phyloP scores from a whole-genome alignment of 352 stramenopile species.

The Hyaloperonospora arabidopsidis region DNA sequence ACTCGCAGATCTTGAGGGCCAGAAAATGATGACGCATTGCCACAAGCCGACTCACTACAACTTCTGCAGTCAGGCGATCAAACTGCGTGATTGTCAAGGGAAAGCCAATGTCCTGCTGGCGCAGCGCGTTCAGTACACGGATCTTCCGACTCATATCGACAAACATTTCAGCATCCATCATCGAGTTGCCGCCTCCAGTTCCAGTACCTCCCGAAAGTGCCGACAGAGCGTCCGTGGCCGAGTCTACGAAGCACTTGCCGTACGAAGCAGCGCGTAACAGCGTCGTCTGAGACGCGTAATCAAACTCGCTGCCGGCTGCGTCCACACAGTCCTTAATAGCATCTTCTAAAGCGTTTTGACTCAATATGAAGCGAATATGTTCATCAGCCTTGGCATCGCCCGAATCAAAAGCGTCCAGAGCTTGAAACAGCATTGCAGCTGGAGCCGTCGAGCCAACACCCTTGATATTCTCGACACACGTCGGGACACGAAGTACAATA shows the following conservation, averaged over 20 bases:
- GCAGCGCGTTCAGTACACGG: slow-evolving; percentile 85
- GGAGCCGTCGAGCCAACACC: slow-evolving; percentile 80
- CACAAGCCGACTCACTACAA: slow-evolving; percentile 81
- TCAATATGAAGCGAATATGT: slow-evolving; percentile 85
- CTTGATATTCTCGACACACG: slow-evolving; percentile 81
- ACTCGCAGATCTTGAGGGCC: slow-evolving; percentile 87
- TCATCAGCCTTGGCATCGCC: slow-evolving; percentile 84
- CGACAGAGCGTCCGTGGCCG: slow-evolving; percentile 36
- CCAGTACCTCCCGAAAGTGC: slow-evolving; percentile 16
- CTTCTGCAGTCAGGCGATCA: slow-evolving; percentile 73
- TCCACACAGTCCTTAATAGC: slow-evolving; percentile 85
- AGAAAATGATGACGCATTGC: slow-evolving; percentile 83
- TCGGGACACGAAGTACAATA: slow-evolving; percentile 80
- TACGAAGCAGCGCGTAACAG: slow-evolving; percentile 83
- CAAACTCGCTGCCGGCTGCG: slow-evolving; percentile 81
- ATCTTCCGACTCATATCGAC: slow-evolving; percentile 86
- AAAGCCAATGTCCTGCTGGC: slow-evolving; percentile 70
- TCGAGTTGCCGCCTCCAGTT: slow-evolving; percentile 14
- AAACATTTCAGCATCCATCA: slow-evolving; percentile 77
- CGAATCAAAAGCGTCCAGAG: slow-evolving; percentile 82
- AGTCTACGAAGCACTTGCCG: slow-evolving; percentile 84
- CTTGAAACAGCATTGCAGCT: slow-evolving; percentile 87
- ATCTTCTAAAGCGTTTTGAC: slow-evolving; percentile 65
- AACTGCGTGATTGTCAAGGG: slow-evolving; percentile 76
- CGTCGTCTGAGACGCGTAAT: slow-evolving; percentile 70